Percentiles rank a stretch among this genome's conserved stretches.
Conservation (phyloP, 805 yeast species). For the Cyberlindnera galapagoensis region DNA sequence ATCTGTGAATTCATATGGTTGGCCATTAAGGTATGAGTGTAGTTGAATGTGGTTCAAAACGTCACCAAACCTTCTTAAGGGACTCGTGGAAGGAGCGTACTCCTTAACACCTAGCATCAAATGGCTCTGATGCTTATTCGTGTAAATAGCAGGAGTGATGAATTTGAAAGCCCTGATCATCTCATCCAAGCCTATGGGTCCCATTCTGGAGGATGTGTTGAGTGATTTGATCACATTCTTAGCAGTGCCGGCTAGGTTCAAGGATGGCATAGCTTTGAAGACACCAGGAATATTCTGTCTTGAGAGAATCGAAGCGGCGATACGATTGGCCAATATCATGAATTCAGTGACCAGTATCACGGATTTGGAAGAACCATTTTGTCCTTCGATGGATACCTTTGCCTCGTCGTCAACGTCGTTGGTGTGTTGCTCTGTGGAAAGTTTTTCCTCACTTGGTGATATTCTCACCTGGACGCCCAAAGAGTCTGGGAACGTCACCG, state of each 20-base stretch:
- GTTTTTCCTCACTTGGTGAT: not conserved
- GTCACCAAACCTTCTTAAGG: constrained; percentile 79
- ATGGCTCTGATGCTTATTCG: constrained; percentile 44
- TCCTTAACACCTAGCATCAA: constrained; percentile 52
- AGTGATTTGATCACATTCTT: constrained; percentile 18
- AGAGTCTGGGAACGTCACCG: constrained; percentile 34
- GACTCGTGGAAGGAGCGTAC: constrained; percentile 82
- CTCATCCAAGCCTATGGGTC: constrained; percentile 27
- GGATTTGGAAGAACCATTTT: constrained; percentile 39
- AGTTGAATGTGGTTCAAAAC: constrained; percentile 75
- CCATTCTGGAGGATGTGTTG: constrained; percentile 14
- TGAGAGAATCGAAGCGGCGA: constrained; percentile 43
- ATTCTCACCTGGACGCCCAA: constrained; percentile 21
- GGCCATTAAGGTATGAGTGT: constrained; percentile 34
- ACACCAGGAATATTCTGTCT: constrained; percentile 45
- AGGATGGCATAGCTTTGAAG: constrained; percentile 27
- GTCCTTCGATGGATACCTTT: constrained; percentile 19
- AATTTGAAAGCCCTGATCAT: constrained; percentile 37
- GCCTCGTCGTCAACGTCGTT: constrained; percentile 1
- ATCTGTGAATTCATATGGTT: constrained; percentile 25
- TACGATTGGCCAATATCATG: constrained; percentile 75
- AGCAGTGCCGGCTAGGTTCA: constrained; percentile 23
- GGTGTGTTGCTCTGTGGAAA: constrained; percentile 2
- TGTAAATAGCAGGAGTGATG: constrained; percentile 46
- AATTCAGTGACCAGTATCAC: constrained; percentile 69